Evolutionary conservation across 2,329 filamentous ascomycete species (phyloP).

Genomic region (Camillea tinctor): DNA sequence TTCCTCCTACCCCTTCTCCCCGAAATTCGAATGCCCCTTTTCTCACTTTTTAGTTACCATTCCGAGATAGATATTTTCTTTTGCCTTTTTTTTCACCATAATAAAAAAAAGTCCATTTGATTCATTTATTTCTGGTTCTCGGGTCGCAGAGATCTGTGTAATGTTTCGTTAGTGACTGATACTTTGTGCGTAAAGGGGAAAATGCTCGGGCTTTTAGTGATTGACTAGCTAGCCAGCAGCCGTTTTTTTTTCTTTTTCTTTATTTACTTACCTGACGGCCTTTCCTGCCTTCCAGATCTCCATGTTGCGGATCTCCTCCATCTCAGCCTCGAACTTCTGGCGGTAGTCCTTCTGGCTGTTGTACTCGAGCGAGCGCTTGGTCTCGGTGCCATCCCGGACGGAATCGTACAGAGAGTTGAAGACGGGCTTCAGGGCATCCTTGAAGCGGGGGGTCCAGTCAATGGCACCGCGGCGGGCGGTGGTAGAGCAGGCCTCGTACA

Average conservation of each 20-base stretch:
- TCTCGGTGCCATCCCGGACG: constrained; percentile 89
- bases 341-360: constrained; percentile 96
- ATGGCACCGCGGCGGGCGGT: constrained; percentile 97
- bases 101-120: constrained; percentile 13
- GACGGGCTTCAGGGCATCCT: constrained; percentile 96
- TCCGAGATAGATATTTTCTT: constrained; percentile 16
- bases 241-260: too few relatives aligned
- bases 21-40: constrained; percentile 21
- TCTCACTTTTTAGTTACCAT: constrained; percentile 24
- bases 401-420: constrained; percentile 97
- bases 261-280: constrained; percentile 77
- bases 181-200: neutral
- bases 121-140: constrained; percentile 75
- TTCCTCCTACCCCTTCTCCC: constrained; percentile 13
- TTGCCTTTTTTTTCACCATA: too few relatives aligned
- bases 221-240: neutral
- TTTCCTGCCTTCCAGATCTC: constrained; percentile 99
- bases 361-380: constrained; percentile 93
- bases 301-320: constrained; percentile 95
- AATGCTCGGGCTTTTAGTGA: neutral
- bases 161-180: constrained; percentile 9
- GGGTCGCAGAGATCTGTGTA: constrained; percentile 68
- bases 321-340: constrained; percentile 95
- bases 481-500: constrained; percentile 99
- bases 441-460: constrained; percentile 97